A percentile compares a stretch with the other conserved stretches of the same genome.
Conservation (phyloP, 139 green algal species). For the Haematococcus sp. region DNA sequence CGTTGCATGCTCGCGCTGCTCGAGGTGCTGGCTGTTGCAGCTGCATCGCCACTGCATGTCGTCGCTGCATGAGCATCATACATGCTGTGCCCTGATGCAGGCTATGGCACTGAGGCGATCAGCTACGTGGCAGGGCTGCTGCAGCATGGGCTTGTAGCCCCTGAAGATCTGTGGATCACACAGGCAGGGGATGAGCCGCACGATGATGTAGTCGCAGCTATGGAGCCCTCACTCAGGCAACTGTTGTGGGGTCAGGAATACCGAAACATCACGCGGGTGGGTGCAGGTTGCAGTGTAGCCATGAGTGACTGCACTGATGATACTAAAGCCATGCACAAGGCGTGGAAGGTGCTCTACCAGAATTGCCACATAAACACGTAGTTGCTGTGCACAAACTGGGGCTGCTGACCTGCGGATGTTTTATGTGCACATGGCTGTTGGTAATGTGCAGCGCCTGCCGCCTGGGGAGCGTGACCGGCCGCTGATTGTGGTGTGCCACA, state of each 20-base stretch:
- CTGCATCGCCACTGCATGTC: too few species aligned
- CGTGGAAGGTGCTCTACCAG: too few species aligned
- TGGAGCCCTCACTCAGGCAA: not conserved
- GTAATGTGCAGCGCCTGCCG: constrained; percentile 1
- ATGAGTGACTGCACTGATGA: not conserved
- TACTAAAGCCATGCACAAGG: too few species aligned
- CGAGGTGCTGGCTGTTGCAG: too few species aligned
- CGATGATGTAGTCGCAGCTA: not conserved
- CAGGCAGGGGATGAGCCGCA: not conserved
- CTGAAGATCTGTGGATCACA: constrained; percentile 7
- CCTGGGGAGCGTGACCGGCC: not conserved
- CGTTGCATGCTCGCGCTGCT: too few species aligned
- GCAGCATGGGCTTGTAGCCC: not conserved
- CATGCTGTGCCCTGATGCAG: too few species aligned
- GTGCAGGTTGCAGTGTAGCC: not conserved
- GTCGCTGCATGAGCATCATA: too few species aligned
- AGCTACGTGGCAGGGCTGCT: constrained; percentile 7
- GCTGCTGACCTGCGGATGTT: too few species aligned
- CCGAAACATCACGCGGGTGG: not conserved
- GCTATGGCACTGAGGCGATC: constrained; percentile 5
- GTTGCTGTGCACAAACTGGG: too few species aligned
- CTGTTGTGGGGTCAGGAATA: constrained; percentile 6
- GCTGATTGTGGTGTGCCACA: not conserved
- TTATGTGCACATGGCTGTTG: too few species aligned
- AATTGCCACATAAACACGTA: too few species aligned